Evolutionary conservation across 1,284 basidiomycete genomes (phyloP), one percentile per base, ranked within the genome.

Genomic region (Ceratorhiza oryzae-sativae): DNA sequence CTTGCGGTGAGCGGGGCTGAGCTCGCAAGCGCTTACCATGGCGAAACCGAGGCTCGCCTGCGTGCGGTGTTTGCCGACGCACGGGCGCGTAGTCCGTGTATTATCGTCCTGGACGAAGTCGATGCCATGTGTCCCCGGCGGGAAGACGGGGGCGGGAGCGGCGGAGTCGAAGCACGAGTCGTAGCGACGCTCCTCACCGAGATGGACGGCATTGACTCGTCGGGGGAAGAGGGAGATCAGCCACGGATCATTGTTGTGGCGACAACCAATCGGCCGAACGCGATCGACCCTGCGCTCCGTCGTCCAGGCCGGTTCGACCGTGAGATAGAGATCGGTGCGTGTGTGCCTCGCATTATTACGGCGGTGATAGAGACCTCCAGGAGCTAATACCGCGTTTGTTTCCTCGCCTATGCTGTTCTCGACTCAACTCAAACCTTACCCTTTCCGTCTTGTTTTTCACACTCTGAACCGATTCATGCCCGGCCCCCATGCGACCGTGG

Each of bases 201-300:
- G 74, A 88, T 99, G 82, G 97, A 99, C 80, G 97, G 97, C 0
- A 92, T 99, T 84, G 89, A 89, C 73, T 32, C 30, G 41, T 85
- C 84, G 20, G 82, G 80, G 2, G 78, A 77, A 4, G 79, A 78
- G 1, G 79, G 78, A 13, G 82, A 81, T 42, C 82, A 79, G 41
- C 82, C 79, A 70, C 79, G 91, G 72, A 94, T 99, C 3, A 91
- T 99, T 2, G 94, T 99, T 23, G 93, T 99, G 73, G 97, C 94
- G 0, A 97, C 97, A 0, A 99, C 97, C 0, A 99, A 99, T 80
- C 85, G 97, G 41, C 97, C 95, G 2, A 98, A 99, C 79, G 93
- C 95, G 3, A 94, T 99, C 73, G 97, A 99, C 80, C 97, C 96
- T 34, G 97, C 97, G 0, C 83, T 99, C 49, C 84, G 97, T 61